These are phyloP conservation scores for Clarireedia hainanense DNA, from an alignment of 2,329 filamentous ascomycete genomes.

Conservation along the genomic window DNA sequence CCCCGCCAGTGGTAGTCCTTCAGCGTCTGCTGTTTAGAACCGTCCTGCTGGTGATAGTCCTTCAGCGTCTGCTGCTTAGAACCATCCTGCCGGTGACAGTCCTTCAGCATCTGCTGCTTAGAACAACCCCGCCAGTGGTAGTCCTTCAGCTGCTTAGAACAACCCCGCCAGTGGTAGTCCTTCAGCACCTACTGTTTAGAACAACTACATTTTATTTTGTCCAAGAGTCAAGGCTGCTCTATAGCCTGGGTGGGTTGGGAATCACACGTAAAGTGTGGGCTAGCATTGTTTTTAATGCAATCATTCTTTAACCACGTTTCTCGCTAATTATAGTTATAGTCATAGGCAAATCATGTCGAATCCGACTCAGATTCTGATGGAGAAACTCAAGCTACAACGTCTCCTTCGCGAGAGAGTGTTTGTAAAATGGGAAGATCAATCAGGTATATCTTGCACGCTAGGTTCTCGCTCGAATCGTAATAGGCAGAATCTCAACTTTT, in stretches of 20 bases:
- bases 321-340: background rate
- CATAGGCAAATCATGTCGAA: background rate
- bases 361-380: background rate
- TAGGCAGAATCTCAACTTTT: too few relatives aligned
- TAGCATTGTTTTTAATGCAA: background rate
- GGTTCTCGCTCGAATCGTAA: too few relatives aligned
- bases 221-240: slow-evolving; percentile 5
- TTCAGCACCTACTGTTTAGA: background rate
- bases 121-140: background rate
- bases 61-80: too few relatives aligned
- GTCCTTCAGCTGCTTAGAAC: background rate
- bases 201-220: background rate
- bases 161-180: background rate
- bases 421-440: background rate
- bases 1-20: too few relatives aligned
- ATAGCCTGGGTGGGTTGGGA: slow-evolving; percentile 2
- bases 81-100: too few relatives aligned
- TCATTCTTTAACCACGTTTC: background rate
- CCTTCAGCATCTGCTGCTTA: too few relatives aligned
- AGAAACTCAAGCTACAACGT: background rate
- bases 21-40: too few relatives aligned
- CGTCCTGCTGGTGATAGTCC: too few relatives aligned
- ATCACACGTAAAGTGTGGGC: background rate
- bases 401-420: background rate
- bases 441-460: background rate